Conservation (phyloP, 805 yeast species). For the Kurtzmaniella cleridarum region DNA sequence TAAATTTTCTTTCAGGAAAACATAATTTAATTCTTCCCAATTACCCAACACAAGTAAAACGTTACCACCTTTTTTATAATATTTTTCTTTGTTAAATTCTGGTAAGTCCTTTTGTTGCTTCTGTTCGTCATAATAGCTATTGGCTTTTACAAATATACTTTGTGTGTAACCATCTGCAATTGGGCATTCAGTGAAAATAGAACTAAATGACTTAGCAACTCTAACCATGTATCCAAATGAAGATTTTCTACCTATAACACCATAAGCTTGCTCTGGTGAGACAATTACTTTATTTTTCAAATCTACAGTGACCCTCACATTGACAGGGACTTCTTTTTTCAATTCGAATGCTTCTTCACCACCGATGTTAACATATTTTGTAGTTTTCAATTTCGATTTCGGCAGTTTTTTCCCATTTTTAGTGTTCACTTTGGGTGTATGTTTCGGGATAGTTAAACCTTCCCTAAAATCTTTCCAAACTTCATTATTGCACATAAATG, state of each 20-base stretch:
- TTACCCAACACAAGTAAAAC: constrained; percentile 59
- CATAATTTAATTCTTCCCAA: constrained; percentile 47
- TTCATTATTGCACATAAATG: constrained; percentile 56
- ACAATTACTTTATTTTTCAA: constrained; percentile 56
- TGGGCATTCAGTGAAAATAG: constrained; percentile 66
- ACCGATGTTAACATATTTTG: constrained; percentile 78
- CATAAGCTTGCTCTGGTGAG: constrained; percentile 68
- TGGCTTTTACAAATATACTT: constrained; percentile 60
- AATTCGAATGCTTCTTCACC: constrained; percentile 53
- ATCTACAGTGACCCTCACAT: constrained; percentile 80
- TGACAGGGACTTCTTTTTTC: constrained; percentile 57
- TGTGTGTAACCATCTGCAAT: constrained; percentile 63
- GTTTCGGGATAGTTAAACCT: constrained; percentile 52
- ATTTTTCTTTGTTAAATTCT: constrained; percentile 13
- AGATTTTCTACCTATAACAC: constrained; percentile 51
- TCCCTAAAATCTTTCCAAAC: constrained; percentile 44
- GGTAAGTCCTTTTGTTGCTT: constrained; percentile 16
- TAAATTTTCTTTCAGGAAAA: constrained; percentile 53
- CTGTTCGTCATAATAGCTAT: constrained; percentile 48
- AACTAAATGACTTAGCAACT: constrained; percentile 52
- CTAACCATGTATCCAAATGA: constrained; percentile 75
- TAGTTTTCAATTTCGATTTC: constrained; percentile 41
- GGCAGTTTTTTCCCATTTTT: constrained; percentile 40
- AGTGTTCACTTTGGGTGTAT: constrained; percentile 28
- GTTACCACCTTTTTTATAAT: constrained; percentile 16